Conservation (phyloP, 192 early-diverging fungal genomes). For the Chytriomyces hyalinus region DNA sequence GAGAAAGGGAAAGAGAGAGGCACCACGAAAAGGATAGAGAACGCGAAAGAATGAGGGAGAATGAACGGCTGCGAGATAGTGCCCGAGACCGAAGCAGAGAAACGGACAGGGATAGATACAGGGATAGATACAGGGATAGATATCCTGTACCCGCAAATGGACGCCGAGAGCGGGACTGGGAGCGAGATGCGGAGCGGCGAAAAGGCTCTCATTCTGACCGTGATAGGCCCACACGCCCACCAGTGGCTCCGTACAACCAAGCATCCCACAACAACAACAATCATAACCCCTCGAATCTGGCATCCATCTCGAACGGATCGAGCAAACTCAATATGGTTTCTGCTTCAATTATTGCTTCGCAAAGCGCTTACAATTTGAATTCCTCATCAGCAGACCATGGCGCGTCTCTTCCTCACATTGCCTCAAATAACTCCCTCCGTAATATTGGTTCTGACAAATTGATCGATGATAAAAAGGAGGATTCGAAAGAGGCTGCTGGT, state of each 20-base stretch:
- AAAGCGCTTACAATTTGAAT: constrained; percentile 33
- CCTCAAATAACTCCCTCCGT: background rate
- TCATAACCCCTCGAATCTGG: background rate
- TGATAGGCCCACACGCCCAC: background rate
- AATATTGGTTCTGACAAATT: background rate
- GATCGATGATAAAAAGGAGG: background rate
- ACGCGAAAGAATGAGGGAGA: constrained; percentile 1
- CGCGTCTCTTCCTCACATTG: background rate
- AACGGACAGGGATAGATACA: background rate
- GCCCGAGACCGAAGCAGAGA: background rate
- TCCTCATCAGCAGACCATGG: background rate
- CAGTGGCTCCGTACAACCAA: background rate
- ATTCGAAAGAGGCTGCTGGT: background rate
- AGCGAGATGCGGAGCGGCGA: background rate
- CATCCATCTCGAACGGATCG: background rate
- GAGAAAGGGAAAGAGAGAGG: background rate
- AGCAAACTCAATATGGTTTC: constrained; percentile 17
- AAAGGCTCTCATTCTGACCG: background rate
- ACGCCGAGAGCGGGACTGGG: constrained; percentile 6
- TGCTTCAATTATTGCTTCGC: constrained; percentile 22
- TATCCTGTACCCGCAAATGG: background rate
- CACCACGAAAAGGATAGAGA: constrained; percentile 11
- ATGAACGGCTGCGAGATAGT: background rate
- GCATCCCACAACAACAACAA: background rate
- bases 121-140: background rate